Evolutionary conservation across 2,329 filamentous ascomycete species (phyloP), one percentile per base, ranked within the genome.

Genomic region (Chrysoporthe deuterocubensis): DNA sequence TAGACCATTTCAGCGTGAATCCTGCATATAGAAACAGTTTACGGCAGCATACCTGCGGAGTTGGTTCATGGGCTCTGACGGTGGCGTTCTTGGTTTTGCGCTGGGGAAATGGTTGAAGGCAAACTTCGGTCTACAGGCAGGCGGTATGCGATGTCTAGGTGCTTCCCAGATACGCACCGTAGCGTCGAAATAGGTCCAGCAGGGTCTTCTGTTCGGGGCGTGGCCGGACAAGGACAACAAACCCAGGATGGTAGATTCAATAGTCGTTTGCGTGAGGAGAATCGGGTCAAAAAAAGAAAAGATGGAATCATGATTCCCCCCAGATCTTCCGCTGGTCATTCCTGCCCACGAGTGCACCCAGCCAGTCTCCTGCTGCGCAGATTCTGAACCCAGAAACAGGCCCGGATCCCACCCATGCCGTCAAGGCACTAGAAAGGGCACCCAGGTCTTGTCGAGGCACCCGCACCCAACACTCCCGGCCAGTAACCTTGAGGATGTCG

Each of bases 401-500:
- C 11, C 80, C 78, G 3, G 77, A 78, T 34, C 87, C 87, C 62
- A 83, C 79, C 86, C 89, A 93, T 0, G 89, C 88, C 3, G 89
- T 88, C 16, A 92, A 78, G 2, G 89, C 90, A 0, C 88, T 90
- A 0, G 89, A 81, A 65, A 93, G 86, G 0, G 84, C 82, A 1
- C 80, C 81, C 8, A 89, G 78, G 72, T 93, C 89, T 67, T 85
- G 82, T 5, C 84, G 80, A 5, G 90, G 89, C 9, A 92, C 76
- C 21, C 91, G 83, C 62, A 93, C 76, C 89, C 90, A 92, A 66
- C 86, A 86, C 60, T 87, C 81, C 6, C 74, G 73, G 1, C 80
- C 82, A 3, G 86, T 78, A 0, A 89, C 80, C 72, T 89, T 87
- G 44, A 95, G 83, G 26, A 94, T 87, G 74, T 95, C 92, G 66